Evolutionary conservation across 129 eudicot species (phyloP).

Genomic region (Tanacetum coccineum): DNA sequence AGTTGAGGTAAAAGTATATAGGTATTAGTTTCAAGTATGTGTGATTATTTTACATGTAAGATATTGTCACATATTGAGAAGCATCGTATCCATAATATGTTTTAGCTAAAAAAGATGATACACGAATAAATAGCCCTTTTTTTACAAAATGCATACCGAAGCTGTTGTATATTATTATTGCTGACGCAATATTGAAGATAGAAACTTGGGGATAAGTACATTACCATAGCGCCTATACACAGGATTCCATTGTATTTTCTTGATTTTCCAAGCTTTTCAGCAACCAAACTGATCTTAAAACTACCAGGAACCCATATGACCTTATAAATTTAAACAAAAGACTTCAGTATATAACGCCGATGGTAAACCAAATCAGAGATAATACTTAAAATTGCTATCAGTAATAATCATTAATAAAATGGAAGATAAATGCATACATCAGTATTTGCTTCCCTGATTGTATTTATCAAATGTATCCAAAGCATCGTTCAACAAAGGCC

Average conservation of each 20-base stretch:
- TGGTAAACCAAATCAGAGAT: too few relatives aligned
- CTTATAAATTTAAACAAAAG: too few relatives aligned
- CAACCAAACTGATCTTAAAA: constrained; percentile 81
- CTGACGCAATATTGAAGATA: too few relatives aligned
- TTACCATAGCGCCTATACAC: constrained; percentile 97
- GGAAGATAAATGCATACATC: constrained; percentile 53
- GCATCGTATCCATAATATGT: constrained; percentile 3
- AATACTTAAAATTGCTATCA: too few relatives aligned
- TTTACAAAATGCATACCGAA: not conserved
- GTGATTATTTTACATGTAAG: constrained; percentile 2
- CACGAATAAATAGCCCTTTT: not conserved
- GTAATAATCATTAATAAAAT: constrained; percentile 57
- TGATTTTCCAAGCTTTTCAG: constrained; percentile 85
- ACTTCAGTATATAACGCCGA: too few relatives aligned
- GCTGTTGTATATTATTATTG: not conserved
- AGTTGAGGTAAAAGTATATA: not conserved
- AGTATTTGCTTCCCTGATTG: constrained; percentile 77
- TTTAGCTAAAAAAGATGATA: not conserved
- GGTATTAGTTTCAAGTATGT: constrained; percentile 4
- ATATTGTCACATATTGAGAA: constrained; percentile 4
- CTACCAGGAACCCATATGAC: too few relatives aligned
- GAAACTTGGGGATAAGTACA: not conserved
- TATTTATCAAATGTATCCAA: too few relatives aligned
- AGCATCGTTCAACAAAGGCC: too few relatives aligned
- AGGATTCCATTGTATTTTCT: constrained; percentile 67